Base-by-base conservation (phyloP, 2,329 filamentous ascomycete species). In the Exserohilum rostratum region DNA sequence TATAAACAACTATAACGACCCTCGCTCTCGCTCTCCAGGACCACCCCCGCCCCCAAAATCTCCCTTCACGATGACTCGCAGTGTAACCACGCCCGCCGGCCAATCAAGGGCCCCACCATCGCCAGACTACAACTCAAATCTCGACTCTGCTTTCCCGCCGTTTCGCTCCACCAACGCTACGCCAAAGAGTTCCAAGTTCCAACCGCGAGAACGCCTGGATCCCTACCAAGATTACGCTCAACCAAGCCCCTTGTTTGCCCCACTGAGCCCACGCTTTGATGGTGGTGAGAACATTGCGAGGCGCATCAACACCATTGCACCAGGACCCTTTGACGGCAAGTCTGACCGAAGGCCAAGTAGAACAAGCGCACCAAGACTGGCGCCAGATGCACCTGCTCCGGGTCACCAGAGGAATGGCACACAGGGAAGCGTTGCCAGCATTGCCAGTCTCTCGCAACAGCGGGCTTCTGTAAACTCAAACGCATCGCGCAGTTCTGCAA, bases 281-380 rank as follows among this genome's bases (percentile, higher is more conserved):
- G 76, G 69, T 15, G 76, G 74, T 53, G 76, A 72, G 44, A 78
- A 73, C 47, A 43, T 90, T 25, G 66, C 89, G 62, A 81, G 84
- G 58, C 83, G 85, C 46, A 85, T 90, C 80, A 83, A 90, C 61
- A 82, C 78, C 7, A 87, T 90, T 66, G 81, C 85, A 1, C 85
- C 87, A 1, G 87, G 86, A 0, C 87, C 88, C 0, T 90, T 90
- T 64, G 85, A 86, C 59, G 71, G 80, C 40, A 61, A 29, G 75
- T 46, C 59, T 29, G 62, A 70, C 27, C 62, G 70, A 37, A 68
- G 69, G 50, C 72, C 72, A 20, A 71, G 69, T 31, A 71, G 67
- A 50, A 61, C 68, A 9, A 58, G 74, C 76, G 61, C 76, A 74
- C 61, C 67, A 50, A 66, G 59, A 50, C 53, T 58, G 42, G 30